Percentiles rank a stretch among this genome's conserved stretches.
Conservation (phyloP, 1,139 yeast genomes). For the Petasospora fabianii region DNA sequence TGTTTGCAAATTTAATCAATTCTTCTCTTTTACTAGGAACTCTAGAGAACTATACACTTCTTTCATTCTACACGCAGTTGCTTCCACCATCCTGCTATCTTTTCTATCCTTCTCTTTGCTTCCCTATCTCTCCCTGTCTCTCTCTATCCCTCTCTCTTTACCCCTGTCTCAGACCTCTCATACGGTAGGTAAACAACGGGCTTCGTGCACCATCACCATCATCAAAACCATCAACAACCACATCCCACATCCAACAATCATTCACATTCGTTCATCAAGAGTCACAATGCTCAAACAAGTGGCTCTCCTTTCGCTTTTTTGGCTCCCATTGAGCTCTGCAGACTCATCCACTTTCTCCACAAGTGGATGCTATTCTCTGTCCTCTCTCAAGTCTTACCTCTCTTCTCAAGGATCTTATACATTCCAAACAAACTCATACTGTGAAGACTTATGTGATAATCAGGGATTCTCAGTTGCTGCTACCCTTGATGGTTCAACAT, state of each 20-base stretch:
- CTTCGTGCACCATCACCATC: neutral
- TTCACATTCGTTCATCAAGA: too few relatives aligned
- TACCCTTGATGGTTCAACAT: slow-evolving; percentile 46
- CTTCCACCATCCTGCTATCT: neutral
- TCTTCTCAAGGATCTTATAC: slow-evolving; percentile 29
- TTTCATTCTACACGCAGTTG: neutral
- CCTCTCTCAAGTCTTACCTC: slow-evolving; percentile 14
- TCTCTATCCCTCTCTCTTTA: too few relatives aligned
- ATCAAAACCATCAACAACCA: neutral
- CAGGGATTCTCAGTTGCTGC: slow-evolving; percentile 48
- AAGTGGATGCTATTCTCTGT: slow-evolving; percentile 22
- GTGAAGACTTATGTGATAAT: slow-evolving; percentile 40
- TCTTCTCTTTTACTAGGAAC: neutral
- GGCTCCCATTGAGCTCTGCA: neutral
- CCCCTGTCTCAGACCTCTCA: too few relatives aligned
- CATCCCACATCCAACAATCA: neutral
- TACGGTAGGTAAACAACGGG: too few relatives aligned
- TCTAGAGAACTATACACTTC: neutral
- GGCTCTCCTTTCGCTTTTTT: slow-evolving; percentile 1
- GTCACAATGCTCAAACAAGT: slow-evolving; percentile 4
- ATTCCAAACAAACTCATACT: slow-evolving; percentile 51
- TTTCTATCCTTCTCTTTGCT: neutral
- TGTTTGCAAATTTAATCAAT: too few relatives aligned
- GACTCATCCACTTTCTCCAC: slow-evolving; percentile 9
- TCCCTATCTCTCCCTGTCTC: too few relatives aligned